Evolutionary conservation across 768 basidiomycete genomes (phyloP), one percentile per base, ranked within the genome.

Genomic region (Pisolithus tinctorius): DNA sequence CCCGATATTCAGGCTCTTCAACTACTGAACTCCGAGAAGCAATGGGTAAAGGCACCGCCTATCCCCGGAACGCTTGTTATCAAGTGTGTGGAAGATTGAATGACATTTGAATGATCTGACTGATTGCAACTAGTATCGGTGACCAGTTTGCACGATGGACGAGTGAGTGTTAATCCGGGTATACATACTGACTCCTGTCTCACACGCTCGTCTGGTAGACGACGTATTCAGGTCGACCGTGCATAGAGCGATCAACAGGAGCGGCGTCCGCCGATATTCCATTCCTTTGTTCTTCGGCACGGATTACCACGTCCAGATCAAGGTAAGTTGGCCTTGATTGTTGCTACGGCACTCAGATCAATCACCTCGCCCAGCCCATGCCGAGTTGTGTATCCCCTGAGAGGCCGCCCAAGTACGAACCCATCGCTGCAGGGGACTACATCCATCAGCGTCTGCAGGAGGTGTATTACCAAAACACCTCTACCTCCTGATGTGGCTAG

Each of bases 241-340:
- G 1, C 94, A 97, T 65, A 81, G 93, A 42, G 93, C 85, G 2
- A 76, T 90, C 57, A 93, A 93, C 57, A 74, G 81, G 40, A 82
- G 80, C 23, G 86, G 88, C 3, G 69, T 74, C 27, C 70, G 74
- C 23, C 78, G 93, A 25, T 93, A 88, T 65, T 91, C 89, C 0
- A 88, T 93, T 20, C 92, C 93, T 0, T 72, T 93, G 27, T 95
- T 96, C 71, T 93, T 93, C 56, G 92, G 93, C 2, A 86, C 84
- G 13, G 89, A 94, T 63, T 92, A 93, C 61, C 79, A 93, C 54
- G 88, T 93, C 4, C 73, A 70, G 49, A 74, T 95, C 2, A 83
- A 89, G 77, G 89, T 89, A 51, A 7, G 76, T 57, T 45, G 13
- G 26, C 9, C 31, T 34, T 11, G 11, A 34, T 34, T 34, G 20